A percentile compares a stretch with the other conserved stretches of the same genome.
These are phyloP conservation scores for Fusarium sororula DNA, from an alignment of 2,329 filamentous ascomycete species.

Conservation along the genomic window DNA sequence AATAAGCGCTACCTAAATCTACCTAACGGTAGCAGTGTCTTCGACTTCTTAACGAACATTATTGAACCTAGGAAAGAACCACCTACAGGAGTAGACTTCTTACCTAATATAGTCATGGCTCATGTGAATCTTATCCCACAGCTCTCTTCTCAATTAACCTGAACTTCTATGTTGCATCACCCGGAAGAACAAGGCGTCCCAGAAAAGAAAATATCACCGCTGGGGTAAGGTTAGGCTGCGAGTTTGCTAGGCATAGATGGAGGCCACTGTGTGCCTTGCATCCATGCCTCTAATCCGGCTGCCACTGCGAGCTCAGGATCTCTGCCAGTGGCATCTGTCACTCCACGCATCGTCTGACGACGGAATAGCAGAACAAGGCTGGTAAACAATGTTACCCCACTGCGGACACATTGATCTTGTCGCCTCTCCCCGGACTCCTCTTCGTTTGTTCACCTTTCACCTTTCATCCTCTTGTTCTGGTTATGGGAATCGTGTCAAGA, in stretches of 20 bases:
- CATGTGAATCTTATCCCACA: not conserved
- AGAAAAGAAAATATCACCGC: not conserved
- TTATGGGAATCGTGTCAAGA: not conserved
- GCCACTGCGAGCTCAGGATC: not conserved
- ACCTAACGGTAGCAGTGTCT: not conserved
- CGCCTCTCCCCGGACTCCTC: not conserved
- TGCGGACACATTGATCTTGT: not conserved
- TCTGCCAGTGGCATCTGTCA: not conserved
- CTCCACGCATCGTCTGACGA: not conserved
- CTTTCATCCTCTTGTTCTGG: not conserved
- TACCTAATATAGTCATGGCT: not conserved
- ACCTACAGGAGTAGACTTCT: not conserved
- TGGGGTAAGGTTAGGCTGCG: not conserved
- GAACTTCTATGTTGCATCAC: not conserved
- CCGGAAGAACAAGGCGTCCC: not conserved
- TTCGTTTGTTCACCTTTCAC: not conserved
- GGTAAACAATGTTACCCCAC: not conserved
- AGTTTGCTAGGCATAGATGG: not conserved
- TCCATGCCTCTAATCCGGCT: not conserved
- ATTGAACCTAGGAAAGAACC: not conserved
- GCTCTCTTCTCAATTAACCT: not conserved
- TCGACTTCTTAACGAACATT: not conserved
- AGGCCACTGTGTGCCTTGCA: not conserved
- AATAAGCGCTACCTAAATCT: not conserved
- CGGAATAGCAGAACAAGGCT: not conserved